Base-by-base conservation (phyloP, 2,329 filamentous ascomycete genomes). In the Fusarium bulbicola region DNA sequence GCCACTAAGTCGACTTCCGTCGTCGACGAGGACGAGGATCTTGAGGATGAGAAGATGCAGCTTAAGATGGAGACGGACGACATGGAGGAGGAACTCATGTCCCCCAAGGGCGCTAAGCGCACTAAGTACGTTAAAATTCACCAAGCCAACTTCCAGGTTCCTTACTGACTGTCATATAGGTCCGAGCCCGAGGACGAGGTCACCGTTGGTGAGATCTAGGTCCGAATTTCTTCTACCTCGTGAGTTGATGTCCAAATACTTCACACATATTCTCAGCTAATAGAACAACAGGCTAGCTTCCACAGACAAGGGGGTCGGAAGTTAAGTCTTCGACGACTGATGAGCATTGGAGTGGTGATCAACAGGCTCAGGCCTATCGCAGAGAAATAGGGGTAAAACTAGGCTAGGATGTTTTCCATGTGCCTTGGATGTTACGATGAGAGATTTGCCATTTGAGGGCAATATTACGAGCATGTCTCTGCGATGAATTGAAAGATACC, bases 31-130 rank as follows among this genome's bases (percentile, higher is more conserved):
- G 78, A 79, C 4, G 77, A 78, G 1, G 78, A 78, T 7, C 66
- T 72, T 12, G 75, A 74, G 20, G 70, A 77, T 11, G 73, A 76
- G 21, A 73, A 74, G 45, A 24, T 76, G 39, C 76, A 78, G 46
- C 69, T 80, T 37, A 81, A 80, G 68, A 59, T 74, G 40, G 79
- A 81, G 67, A 16, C 54, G 11, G 59, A 70, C 6, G 70, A 68
- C 12, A 53, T 59, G 2, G 70, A 74, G 15, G 49, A 56, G 16
- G 46, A 36, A 7, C 26, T 69, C 14, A 5, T 52, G 34, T 73
- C 46, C 21, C 63, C 69, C 39, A 53, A 63, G 13, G 63, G 65
- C 14, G 36, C 59, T 28, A 83, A 83, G 75, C 77, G 50, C 39
- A 78, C 76, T 45, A 76, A 76, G 76, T 78, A 58, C 46, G 76